Percentiles rank a stretch among this genome's conserved stretches.
Evolutionary conservation across 345 rosid genomes (phyloP).

Genomic region (Pugionium cornutum): DNA sequence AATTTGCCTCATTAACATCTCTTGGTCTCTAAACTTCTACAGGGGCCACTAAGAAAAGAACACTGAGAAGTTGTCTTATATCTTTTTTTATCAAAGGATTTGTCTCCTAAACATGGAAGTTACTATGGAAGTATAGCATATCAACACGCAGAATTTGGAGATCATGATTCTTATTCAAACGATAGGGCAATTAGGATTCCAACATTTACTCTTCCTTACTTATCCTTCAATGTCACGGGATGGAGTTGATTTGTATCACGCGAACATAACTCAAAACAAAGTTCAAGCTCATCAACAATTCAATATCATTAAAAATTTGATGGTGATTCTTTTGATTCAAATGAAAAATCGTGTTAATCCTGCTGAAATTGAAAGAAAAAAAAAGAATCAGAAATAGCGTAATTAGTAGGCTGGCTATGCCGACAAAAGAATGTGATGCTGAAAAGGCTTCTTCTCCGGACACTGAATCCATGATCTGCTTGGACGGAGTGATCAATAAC

Average conservation of each 20-base stretch:
- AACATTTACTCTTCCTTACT: conserved; percentile 38
- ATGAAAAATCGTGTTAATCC: conserved; percentile 9
- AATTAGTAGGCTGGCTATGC: conserved; percentile 51
- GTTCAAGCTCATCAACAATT: conserved; percentile 27
- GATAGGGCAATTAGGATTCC: conserved; percentile 3
- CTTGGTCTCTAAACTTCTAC: conserved; percentile 26
- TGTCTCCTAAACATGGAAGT: conserved; percentile 15
- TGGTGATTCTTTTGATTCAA: conserved; percentile 30
- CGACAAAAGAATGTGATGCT: conserved; percentile 27
- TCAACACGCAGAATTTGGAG: conserved; percentile 28
- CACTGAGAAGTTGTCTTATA: conserved; percentile 34
- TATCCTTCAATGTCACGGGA: conserved; percentile 13
- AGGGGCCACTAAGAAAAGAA: conserved; percentile 20
- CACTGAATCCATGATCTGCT: conserved; percentile 30
- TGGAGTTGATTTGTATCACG: conserved; percentile 29
- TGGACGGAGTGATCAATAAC: conserved; percentile 10
- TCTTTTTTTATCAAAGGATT: conserved; percentile 20
- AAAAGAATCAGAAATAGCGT: conserved; percentile 48
- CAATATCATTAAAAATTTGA: conserved; percentile 20
- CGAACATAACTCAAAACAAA: conserved; percentile 23
- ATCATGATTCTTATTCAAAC: conserved; percentile 14
- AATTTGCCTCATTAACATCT: conserved; percentile 32
- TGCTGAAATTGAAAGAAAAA: conserved; percentile 19
- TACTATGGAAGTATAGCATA: conserved; percentile 14
- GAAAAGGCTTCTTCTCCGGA: conserved; percentile 18